phyloP scores from a whole-genome alignment of 2,329 filamentous ascomycete genomes.

The Ophiocordyceps camponoti-floridani region DNA sequence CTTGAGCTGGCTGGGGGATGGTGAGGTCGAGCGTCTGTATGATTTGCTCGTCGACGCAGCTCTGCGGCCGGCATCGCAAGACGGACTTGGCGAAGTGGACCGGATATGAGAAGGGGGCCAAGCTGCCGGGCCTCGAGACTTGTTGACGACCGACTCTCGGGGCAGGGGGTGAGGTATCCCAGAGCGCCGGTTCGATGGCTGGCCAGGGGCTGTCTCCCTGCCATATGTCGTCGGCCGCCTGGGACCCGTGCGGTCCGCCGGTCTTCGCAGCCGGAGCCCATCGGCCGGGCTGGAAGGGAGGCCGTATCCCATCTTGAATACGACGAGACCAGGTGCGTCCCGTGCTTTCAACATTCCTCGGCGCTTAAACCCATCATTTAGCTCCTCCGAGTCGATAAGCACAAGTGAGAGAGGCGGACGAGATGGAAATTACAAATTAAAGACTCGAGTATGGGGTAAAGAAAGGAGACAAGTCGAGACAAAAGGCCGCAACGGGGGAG shows the following conservation, averaged over 20 bases:
- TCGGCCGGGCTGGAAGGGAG: conserved; percentile 21
- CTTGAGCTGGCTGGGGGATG: neutral
- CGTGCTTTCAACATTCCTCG: conserved; percentile 1
- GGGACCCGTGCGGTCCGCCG: conserved; percentile 8
- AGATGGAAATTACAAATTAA: neutral
- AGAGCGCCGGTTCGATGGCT: conserved; percentile 6
- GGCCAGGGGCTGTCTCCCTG: conserved; percentile 5
- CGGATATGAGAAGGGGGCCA: neutral
- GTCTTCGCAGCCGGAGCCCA: conserved; percentile 11
- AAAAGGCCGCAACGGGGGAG: neutral
- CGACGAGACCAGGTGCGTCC: conserved; percentile 4
- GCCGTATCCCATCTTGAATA: conserved; percentile 19
- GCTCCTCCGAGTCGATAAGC: neutral
- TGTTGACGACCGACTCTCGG: conserved; percentile 1
- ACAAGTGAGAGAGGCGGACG: neutral
- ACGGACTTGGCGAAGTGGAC: neutral
- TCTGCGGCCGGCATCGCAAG: neutral
- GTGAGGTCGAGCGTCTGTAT: neutral
- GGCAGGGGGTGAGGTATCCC: conserved; percentile 8
- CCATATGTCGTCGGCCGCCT: neutral
- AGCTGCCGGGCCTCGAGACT: too few relatives aligned
- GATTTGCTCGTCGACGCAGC: neutral
- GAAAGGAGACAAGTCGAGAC: neutral
- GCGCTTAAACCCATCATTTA: neutral
- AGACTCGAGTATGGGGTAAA: neutral